These are phyloP conservation scores for Tubosaeta brunneosetosa DNA, from an alignment of 768 basidiomycete genomes.

Conservation along the genomic window DNA sequence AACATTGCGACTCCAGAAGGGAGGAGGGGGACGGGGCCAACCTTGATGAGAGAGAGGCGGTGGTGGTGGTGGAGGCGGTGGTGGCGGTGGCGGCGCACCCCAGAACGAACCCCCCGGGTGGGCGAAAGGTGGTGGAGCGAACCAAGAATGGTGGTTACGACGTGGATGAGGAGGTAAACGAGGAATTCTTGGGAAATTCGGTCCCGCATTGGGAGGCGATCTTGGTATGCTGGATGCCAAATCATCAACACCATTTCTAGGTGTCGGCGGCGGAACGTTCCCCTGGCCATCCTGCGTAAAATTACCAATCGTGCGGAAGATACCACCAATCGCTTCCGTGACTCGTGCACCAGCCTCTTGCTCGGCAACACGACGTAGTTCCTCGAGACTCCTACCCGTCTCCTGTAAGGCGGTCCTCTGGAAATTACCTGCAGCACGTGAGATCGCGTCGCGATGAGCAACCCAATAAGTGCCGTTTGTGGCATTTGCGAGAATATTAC, in stretches of 20 bases:
- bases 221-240: constrained; percentile 3
- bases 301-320: constrained; percentile 52
- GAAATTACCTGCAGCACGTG: constrained; percentile 52
- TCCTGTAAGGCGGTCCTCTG: constrained; percentile 42
- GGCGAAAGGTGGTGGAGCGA: constrained; percentile 9
- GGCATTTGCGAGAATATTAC: constrained; percentile 58
- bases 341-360: constrained; percentile 62
- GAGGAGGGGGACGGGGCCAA: constrained; percentile 26
- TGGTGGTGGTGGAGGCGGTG: constrained; percentile 7
- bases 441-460: constrained; percentile 54
- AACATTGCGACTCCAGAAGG: constrained; percentile 12
- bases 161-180: constrained; percentile 15
- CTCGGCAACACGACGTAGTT: constrained; percentile 48
- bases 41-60: constrained; percentile 5
- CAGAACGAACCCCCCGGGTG: constrained; percentile 13
- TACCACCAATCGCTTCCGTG: constrained; percentile 54
- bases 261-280: constrained; percentile 3
- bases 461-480: constrained; percentile 67
- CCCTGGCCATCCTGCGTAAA: constrained; percentile 21
- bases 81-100: constrained; percentile 18
- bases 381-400: constrained; percentile 37
- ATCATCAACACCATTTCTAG: constrained; percentile 1
- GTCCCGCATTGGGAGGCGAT: constrained; percentile 7
- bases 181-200: constrained; percentile 14
- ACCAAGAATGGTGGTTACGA: constrained; percentile 25